Conservation (phyloP, 176 grass and related monocot genomes). For the Triticum monococcum region DNA sequence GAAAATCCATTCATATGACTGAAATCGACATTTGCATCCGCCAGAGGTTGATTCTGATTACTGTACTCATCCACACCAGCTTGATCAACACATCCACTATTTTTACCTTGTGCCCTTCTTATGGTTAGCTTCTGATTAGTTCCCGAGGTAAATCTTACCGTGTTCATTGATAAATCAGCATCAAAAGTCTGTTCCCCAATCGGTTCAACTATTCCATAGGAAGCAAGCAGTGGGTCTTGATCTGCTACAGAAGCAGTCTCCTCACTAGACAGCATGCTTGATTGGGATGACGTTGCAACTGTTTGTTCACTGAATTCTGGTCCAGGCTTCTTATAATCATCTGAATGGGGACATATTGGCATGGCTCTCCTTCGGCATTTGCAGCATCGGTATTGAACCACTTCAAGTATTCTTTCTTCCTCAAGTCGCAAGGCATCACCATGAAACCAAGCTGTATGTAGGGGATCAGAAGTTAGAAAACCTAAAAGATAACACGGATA, state of each 20-base stretch:
- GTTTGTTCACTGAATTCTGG: slow-evolving; percentile 66
- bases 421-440: slow-evolving; percentile 80
- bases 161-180: slow-evolving; percentile 40
- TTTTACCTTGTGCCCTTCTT: slow-evolving; percentile 68
- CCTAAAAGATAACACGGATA: slow-evolving; percentile 28
- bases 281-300: slow-evolving; percentile 39
- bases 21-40: slow-evolving; percentile 33
- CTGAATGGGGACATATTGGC: slow-evolving; percentile 70
- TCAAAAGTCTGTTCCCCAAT: slow-evolving; percentile 30
- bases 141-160: slow-evolving; percentile 30
- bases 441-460: slow-evolving; percentile 87
- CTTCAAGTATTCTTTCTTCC: slow-evolving; percentile 64
- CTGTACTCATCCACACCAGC: slow-evolving; percentile 19
- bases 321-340: slow-evolving; percentile 56
- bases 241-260: slow-evolving; percentile 38
- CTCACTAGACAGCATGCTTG: slow-evolving; percentile 41
- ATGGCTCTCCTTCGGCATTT: slow-evolving; percentile 80
- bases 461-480: slow-evolving; percentile 5
- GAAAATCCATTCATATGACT: slow-evolving; percentile 37
- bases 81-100: slow-evolving; percentile 34
- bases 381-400: slow-evolving; percentile 81
- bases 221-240: slow-evolving; percentile 54
- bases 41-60: slow-evolving; percentile 32
- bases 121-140: slow-evolving; percentile 72
- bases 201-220: slow-evolving; percentile 48